phyloP scores from a whole-genome alignment of 352 stramenopile genomes.

The Globisporangium camurandrum region DNA sequence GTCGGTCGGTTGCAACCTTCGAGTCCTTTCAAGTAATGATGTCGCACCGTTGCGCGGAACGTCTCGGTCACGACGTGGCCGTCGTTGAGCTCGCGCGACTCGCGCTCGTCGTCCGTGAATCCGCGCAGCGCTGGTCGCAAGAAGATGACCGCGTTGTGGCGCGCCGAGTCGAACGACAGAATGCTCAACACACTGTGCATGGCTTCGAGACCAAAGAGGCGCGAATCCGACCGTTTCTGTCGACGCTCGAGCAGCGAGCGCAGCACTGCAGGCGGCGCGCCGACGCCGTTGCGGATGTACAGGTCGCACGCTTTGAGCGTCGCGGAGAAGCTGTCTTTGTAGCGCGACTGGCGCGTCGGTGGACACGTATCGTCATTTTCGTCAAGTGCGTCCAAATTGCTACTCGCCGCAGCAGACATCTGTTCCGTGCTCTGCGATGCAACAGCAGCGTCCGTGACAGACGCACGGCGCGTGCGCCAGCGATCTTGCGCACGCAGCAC shows the following conservation, averaged over 20 bases:
- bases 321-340: conserved; percentile 61
- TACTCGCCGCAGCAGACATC: conserved; percentile 3
- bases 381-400: conserved; percentile 8
- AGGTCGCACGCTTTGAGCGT: conserved; percentile 84
- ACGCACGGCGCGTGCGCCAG: conserved; percentile 46
- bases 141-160: conserved; percentile 75
- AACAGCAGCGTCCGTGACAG: conserved; percentile 14
- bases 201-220: conserved; percentile 71
- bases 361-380: conserved; percentile 21
- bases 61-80: conserved; percentile 68
- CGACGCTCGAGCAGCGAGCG: conserved; percentile 62
- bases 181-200: conserved; percentile 69
- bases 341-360: conserved; percentile 23
- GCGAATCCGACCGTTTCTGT: conserved; percentile 60
- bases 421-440: neutral
- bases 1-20: conserved; percentile 70
- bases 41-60: conserved; percentile 76
- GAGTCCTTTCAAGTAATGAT: conserved; percentile 84
- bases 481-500: conserved; percentile 64
- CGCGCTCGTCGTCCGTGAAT: conserved; percentile 81
- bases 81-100: conserved; percentile 72
- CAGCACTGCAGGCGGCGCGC: conserved; percentile 73
- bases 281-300: conserved; percentile 79
- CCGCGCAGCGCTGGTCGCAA: conserved; percentile 76
- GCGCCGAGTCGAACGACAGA: conserved; percentile 69